phyloP scores from a whole-genome alignment of 164 flowering plant species.

The Euptelea pleiosperma region DNA sequence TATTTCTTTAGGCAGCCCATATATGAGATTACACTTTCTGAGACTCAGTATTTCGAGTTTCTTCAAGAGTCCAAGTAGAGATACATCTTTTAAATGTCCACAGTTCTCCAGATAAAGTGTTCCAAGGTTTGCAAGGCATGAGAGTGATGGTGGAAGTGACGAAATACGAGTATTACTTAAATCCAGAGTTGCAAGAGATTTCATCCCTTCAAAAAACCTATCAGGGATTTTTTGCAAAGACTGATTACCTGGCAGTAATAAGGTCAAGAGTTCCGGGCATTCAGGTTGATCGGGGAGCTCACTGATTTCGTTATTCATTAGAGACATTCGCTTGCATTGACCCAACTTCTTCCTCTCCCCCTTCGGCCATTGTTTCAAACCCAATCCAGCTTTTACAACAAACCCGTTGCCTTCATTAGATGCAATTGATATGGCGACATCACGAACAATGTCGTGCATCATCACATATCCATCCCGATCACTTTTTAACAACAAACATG shows the following conservation, averaged over 20 bases:
- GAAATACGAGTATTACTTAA: background rate
- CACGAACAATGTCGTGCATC: too few relatives aligned
- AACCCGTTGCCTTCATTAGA: background rate
- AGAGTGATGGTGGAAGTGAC: background rate
- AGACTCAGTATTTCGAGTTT: background rate
- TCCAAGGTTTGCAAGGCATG: background rate
- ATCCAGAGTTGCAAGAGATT: background rate
- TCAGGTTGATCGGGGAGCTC: background rate
- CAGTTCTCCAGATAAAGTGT: background rate
- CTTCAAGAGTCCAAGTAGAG: background rate
- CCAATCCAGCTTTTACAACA: slow-evolving; percentile 1
- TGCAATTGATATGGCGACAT: slow-evolving; percentile 6
- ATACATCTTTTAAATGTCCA: background rate
- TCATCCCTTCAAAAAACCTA: background rate
- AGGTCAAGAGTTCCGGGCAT: background rate
- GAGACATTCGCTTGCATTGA: background rate
- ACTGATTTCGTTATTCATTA: background rate
- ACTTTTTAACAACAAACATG: too few relatives aligned
- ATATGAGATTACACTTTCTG: background rate
- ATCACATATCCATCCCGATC: too few relatives aligned
- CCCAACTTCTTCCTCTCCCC: background rate
- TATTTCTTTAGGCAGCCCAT: background rate
- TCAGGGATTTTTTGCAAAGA: background rate
- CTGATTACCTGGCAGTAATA: background rate
- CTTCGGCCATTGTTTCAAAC: background rate